phyloP scores from a whole-genome alignment of 2,329 filamentous ascomycete genomes.

The Colletotrichum chrysophilum region DNA sequence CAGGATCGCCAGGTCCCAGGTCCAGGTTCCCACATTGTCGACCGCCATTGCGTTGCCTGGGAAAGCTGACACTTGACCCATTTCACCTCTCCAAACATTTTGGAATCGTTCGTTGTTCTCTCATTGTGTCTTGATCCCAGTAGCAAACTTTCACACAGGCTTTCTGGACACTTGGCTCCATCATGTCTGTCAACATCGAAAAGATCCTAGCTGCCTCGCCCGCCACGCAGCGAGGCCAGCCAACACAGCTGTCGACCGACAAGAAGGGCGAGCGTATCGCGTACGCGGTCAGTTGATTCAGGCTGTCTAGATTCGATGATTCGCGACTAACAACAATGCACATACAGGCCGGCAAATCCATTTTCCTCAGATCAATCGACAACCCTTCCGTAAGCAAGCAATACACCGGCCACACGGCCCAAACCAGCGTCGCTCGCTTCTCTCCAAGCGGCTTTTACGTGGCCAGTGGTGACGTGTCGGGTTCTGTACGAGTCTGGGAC shows the following conservation, averaged over 20 bases:
- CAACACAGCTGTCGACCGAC: slow-evolving; percentile 88
- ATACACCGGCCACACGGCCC: slow-evolving; percentile 88
- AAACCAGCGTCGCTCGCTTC: slow-evolving; percentile 92
- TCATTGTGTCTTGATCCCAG: background rate
- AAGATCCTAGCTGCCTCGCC: slow-evolving; percentile 87
- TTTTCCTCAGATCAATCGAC: slow-evolving; percentile 95
- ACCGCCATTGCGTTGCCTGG: slow-evolving; percentile 20
- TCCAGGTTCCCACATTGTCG: slow-evolving; percentile 14
- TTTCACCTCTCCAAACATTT: background rate
- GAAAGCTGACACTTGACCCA: background rate
- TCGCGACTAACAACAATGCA: background rate
- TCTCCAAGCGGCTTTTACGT: slow-evolving; percentile 94
- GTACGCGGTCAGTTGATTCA: slow-evolving; percentile 74
- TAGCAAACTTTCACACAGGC: background rate
- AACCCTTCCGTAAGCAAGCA: slow-evolving; percentile 83
- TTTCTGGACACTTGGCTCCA: background rate
- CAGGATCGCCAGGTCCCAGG: slow-evolving; percentile 5
- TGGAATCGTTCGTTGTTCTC: background rate
- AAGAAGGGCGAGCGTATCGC: slow-evolving; percentile 89
- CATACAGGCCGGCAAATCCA: slow-evolving; percentile 86
- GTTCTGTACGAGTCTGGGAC: slow-evolving; percentile 91
- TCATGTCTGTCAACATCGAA: slow-evolving; percentile 61
- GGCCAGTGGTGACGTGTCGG: slow-evolving; percentile 86
- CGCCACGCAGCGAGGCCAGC: slow-evolving; percentile 74
- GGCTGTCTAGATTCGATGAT: background rate